phyloP scores from a whole-genome alignment of 768 basidiomycete genomes.

The Boletus tylopilopsis region DNA sequence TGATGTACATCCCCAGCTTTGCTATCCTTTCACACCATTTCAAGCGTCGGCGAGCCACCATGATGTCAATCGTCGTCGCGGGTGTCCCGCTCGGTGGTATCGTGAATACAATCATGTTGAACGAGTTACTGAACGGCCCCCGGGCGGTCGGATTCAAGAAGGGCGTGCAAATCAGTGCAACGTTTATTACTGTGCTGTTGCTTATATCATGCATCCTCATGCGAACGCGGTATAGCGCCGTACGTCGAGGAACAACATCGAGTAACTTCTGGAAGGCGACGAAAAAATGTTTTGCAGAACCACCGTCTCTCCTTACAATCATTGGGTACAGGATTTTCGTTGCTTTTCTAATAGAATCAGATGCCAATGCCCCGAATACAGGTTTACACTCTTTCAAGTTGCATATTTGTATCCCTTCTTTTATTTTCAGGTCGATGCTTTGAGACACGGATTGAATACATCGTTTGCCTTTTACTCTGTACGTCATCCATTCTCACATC shows the following conservation, averaged over 20 bases:
- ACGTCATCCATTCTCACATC: neutral
- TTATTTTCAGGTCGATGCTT: conserved; percentile 55
- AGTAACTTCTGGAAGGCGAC: conserved; percentile 15
- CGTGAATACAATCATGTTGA: no score
- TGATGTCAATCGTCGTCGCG: no score
- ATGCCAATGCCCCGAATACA: neutral
- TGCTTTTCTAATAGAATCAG: neutral
- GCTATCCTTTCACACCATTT: no score
- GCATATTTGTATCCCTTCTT: conserved; percentile 51
- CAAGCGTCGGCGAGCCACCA: no score
- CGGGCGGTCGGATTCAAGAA: conserved; percentile 45
- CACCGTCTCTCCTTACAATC: conserved; percentile 24
- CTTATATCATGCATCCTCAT: conserved; percentile 37
- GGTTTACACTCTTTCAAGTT: conserved; percentile 29
- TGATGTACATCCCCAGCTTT: no score
- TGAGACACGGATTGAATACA: conserved; percentile 42
- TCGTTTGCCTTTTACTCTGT: conserved; percentile 56
- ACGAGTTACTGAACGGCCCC: no score
- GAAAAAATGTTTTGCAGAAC: conserved; percentile 21
- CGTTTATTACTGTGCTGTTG: conserved; percentile 36
- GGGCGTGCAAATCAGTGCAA: conserved; percentile 38
- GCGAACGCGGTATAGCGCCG: conserved; percentile 28
- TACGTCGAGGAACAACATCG: neutral
- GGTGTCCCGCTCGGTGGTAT: no score
- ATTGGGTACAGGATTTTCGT: conserved; percentile 10